These are phyloP conservation scores for Starmerella ratchasimensis DNA, from an alignment of 805 yeast genomes.

Conservation along the genomic window DNA sequence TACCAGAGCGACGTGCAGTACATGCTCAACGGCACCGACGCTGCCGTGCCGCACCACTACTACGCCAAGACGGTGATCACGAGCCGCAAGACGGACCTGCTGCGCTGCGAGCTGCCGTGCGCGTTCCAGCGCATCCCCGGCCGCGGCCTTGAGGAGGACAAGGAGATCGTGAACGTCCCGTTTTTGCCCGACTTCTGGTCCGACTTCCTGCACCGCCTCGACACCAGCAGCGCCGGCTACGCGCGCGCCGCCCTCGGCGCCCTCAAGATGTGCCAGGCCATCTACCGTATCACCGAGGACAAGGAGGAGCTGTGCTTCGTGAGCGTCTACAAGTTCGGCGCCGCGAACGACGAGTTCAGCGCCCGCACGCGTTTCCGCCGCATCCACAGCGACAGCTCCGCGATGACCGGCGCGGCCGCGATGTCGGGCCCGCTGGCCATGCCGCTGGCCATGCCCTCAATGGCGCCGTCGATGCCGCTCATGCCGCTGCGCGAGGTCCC, in stretches of 20 bases:
- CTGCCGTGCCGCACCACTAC: constrained; percentile 14
- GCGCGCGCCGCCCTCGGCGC: constrained; percentile 23
- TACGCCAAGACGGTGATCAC: constrained; percentile 22
- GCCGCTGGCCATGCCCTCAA: too few relatives aligned
- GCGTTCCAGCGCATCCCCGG: constrained; percentile 13
- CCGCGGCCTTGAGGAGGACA: constrained; percentile 19
- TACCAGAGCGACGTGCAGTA: constrained; percentile 19
- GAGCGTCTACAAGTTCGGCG: constrained; percentile 27
- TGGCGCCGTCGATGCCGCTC: too few relatives aligned
- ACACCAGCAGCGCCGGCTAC: constrained; percentile 20
- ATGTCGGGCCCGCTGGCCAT: too few relatives aligned
- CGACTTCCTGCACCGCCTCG: constrained; percentile 26
- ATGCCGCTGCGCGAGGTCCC: too few relatives aligned
- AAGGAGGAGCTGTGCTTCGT: constrained; percentile 22
- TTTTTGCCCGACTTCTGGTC: constrained; percentile 30
- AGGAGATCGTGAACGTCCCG: constrained; percentile 26
- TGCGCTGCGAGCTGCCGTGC: constrained; percentile 16
- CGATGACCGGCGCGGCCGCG: too few relatives aligned
- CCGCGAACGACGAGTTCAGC: constrained; percentile 25
- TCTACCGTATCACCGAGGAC: constrained; percentile 17
- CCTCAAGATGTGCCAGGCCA: constrained; percentile 25
- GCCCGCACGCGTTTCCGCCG: constrained; percentile 28
- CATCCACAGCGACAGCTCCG: constrained; percentile 10
- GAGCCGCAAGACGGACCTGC: constrained; percentile 24
- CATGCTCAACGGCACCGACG: constrained; percentile 9